Evolutionary conservation across 768 basidiomycete genomes (phyloP).

Genomic region (Psilocybe sp.): DNA sequence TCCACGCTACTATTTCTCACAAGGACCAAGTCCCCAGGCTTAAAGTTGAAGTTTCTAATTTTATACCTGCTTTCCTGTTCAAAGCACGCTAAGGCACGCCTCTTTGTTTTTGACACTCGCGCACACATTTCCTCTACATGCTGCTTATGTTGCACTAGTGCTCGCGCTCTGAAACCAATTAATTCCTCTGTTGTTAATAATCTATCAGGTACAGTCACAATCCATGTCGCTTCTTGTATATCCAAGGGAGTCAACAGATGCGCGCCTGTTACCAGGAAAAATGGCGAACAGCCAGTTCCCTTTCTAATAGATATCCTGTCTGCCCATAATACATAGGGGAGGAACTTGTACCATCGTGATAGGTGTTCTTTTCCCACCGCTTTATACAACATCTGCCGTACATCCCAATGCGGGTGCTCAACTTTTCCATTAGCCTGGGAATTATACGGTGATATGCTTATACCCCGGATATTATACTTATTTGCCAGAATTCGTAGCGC

Average conservation of each 20-base stretch:
- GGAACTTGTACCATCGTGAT: conserved; percentile 24
- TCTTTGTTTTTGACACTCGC: conserved; percentile 3
- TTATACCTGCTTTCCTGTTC: not conserved
- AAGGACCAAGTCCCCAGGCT: conserved; percentile 3
- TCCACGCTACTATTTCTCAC: conserved; percentile 11
- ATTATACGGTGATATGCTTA: conserved; percentile 19
- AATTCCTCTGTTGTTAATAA: conserved; percentile 17
- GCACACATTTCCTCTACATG: conserved; percentile 17
- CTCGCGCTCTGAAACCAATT: conserved; percentile 16
- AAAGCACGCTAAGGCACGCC: not conserved
- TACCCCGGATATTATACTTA: conserved; percentile 19
- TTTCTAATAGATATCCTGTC: conserved; percentile 23
- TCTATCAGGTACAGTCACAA: conserved; percentile 16
- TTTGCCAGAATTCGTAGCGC: conserved; percentile 14
- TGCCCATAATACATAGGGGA: conserved; percentile 30
- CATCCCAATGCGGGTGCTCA: conserved; percentile 19
- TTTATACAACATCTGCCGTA: conserved; percentile 18
- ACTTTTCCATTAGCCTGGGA: conserved; percentile 19
- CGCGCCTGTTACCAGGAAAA: conserved; percentile 26
- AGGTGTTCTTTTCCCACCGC: conserved; percentile 16
- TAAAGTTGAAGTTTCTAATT: conserved; percentile 1
- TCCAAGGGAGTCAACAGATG: conserved; percentile 29
- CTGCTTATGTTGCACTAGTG: conserved; percentile 15
- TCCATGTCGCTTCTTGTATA: conserved; percentile 23
- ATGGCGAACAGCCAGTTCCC: conserved; percentile 25